Percentiles rank a stretch among this genome's conserved stretches.
These are phyloP conservation scores for Phytophthora sp. DNA, from an alignment of 352 stramenopile species.

Conservation along the genomic window DNA sequence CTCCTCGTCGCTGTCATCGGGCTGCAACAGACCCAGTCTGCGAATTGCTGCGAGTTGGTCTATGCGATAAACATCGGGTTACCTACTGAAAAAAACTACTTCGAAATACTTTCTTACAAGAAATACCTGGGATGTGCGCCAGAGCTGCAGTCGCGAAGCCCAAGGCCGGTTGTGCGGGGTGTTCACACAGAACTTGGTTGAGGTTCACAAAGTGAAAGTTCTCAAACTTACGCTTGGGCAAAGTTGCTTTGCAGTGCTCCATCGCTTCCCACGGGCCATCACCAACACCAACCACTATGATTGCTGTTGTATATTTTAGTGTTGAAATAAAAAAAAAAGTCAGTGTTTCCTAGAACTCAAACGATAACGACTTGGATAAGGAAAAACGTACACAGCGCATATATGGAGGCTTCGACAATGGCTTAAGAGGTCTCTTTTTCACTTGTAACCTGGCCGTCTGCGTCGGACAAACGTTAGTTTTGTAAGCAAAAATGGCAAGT, in stretches of 20 bases:
- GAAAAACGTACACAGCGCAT: conserved; percentile 63
- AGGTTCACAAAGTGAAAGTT: conserved; percentile 87
- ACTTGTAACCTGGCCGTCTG: conserved; percentile 72
- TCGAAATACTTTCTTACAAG: too few species aligned
- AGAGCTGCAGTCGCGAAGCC: conserved; percentile 71
- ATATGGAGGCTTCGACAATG: conserved; percentile 78
- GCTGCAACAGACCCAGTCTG: conserved; percentile 18
- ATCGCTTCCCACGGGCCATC: conserved; percentile 81
- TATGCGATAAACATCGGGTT: neutral
- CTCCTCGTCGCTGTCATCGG: neutral
- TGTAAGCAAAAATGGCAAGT: neutral
- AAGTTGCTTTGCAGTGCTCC: conserved; percentile 63
- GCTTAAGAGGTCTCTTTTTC: conserved; percentile 67
- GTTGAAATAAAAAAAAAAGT: too few species aligned
- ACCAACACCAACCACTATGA: conserved; percentile 77
- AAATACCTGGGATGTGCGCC: conserved; percentile 61
- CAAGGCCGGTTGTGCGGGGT: conserved; percentile 56
- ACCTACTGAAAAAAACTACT: neutral
- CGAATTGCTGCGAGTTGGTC: conserved; percentile 31
- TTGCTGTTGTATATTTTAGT: conserved; percentile 51
- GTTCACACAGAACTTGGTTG: conserved; percentile 56
- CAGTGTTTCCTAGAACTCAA: too few species aligned
- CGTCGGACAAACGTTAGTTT: neutral
- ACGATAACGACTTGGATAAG: neutral
- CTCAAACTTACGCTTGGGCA: conserved; percentile 67